phyloP scores from a whole-genome alignment of 2,329 filamentous ascomycete species.

The Alternaria postmessia region DNA sequence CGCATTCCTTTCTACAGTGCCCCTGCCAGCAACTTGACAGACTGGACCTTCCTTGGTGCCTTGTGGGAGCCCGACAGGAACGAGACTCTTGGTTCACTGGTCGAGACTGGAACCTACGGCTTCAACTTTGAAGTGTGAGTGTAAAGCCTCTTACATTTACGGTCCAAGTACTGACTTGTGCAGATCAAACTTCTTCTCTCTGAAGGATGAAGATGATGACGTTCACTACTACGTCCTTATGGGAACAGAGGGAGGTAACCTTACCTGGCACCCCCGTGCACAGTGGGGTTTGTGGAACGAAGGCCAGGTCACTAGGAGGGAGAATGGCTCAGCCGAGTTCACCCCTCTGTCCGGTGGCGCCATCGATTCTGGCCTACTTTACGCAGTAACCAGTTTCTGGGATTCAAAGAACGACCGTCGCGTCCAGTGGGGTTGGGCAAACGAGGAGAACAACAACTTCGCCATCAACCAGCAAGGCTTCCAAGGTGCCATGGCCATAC shows the following conservation, averaged over 20 bases:
- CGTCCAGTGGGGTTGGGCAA: conserved; percentile 58
- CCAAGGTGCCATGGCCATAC: conserved; percentile 55
- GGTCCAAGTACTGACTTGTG: conserved; percentile 9
- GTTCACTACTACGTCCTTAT: conserved; percentile 57
- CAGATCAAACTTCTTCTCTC: conserved; percentile 56
- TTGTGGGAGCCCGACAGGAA: conserved; percentile 57
- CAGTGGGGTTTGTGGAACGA: conserved; percentile 59
- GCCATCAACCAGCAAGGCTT: conserved; percentile 54
- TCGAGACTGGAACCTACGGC: conserved; percentile 56
- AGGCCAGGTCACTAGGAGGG: conserved; percentile 52
- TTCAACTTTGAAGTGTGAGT: conserved; percentile 58
- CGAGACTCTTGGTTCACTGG: conserved; percentile 51
- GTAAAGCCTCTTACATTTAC: background rate
- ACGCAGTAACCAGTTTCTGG: conserved; percentile 58
- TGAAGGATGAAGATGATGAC: conserved; percentile 54
- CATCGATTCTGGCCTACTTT: conserved; percentile 56
- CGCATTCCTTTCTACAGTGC: conserved; percentile 59
- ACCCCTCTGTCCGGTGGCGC: conserved; percentile 55
- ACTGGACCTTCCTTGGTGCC: conserved; percentile 58
- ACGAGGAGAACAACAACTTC: conserved; percentile 56
- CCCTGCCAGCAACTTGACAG: conserved; percentile 54
- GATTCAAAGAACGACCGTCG: conserved; percentile 59
- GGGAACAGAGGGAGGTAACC: conserved; percentile 56
- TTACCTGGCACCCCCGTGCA: conserved; percentile 50
- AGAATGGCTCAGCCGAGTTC: conserved; percentile 56